phyloP scores from a whole-genome alignment of 2,329 filamentous ascomycete species.

The Epichloe hybrida region DNA sequence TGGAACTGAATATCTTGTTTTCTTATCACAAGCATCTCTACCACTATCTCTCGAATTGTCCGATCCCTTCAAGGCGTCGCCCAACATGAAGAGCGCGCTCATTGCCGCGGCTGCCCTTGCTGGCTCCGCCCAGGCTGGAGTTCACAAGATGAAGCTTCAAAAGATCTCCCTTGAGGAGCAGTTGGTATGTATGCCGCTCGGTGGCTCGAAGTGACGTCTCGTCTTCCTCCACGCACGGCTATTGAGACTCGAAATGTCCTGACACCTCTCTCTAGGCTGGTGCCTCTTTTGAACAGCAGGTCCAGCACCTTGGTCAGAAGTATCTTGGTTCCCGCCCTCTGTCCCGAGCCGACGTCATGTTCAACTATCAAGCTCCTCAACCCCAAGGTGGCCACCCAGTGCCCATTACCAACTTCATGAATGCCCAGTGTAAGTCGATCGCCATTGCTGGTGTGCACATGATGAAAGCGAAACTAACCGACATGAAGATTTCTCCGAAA shows the following conservation, averaged over 20 bases:
- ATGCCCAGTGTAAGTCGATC: slow-evolving; percentile 75
- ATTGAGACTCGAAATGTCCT: neutral
- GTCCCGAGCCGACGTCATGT: slow-evolving; percentile 59
- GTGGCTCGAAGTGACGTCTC: neutral
- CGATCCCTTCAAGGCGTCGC: slow-evolving; percentile 11
- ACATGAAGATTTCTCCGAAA: slow-evolving; percentile 81
- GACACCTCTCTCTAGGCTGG: slow-evolving; percentile 40
- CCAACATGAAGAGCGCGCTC: slow-evolving; percentile 74
- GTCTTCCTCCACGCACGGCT: slow-evolving; percentile 2
- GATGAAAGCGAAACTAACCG: neutral
- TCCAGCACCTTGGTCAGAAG: slow-evolving; percentile 81
- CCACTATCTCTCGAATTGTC: too few relatives aligned
- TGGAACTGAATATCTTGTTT: neutral
- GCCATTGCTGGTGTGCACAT: neutral
- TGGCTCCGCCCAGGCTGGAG: slow-evolving; percentile 68
- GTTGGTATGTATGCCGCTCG: slow-evolving; percentile 49
- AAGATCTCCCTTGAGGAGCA: slow-evolving; percentile 89
- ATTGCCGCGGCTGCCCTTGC: slow-evolving; percentile 69
- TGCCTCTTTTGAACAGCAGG: slow-evolving; percentile 68
- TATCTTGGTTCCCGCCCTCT: slow-evolving; percentile 72
- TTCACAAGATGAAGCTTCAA: slow-evolving; percentile 96
- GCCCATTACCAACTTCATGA: slow-evolving; percentile 93
- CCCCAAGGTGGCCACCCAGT: slow-evolving; percentile 61
- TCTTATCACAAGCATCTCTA: neutral
- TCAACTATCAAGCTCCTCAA: slow-evolving; percentile 59